These are phyloP conservation scores for Clathrospora elynae DNA, from an alignment of 2,329 filamentous ascomycete genomes.

Conservation along the genomic window DNA sequence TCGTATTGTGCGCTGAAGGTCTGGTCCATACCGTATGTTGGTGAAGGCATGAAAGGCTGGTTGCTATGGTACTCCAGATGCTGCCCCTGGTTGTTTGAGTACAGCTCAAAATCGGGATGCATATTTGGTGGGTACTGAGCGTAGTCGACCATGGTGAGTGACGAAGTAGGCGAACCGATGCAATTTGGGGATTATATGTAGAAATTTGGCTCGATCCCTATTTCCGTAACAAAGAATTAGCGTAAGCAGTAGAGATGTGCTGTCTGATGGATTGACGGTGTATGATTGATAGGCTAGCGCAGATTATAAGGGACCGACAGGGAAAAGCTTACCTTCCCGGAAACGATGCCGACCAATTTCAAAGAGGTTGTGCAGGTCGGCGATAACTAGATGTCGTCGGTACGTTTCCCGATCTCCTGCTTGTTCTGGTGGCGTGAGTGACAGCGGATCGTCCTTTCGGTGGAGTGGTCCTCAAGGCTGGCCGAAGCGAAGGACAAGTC, in stretches of 20 bases:
- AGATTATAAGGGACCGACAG: slow-evolving; percentile 33
- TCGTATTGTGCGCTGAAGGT: slow-evolving; percentile 48
- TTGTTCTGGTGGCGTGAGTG: slow-evolving; percentile 24
- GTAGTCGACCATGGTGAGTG: slow-evolving; percentile 46
- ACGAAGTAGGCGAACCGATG: slow-evolving; percentile 11
- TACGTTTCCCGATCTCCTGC: slow-evolving; percentile 34
- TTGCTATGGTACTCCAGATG: slow-evolving; percentile 39
- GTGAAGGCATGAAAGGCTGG: slow-evolving; percentile 38
- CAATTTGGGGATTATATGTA: slow-evolving; percentile 17
- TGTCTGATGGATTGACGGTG: slow-evolving; percentile 16
- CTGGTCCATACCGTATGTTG: slow-evolving; percentile 39
- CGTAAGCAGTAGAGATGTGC: slow-evolving; percentile 30
- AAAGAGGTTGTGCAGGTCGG: slow-evolving; percentile 38
- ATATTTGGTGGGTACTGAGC: slow-evolving; percentile 38
- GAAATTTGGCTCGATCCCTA: slow-evolving; percentile 25
- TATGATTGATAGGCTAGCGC: slow-evolving; percentile 26
- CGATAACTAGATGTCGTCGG: slow-evolving; percentile 29
- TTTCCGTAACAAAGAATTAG: slow-evolving; percentile 31
- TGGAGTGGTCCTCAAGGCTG: slow-evolving; percentile 30
- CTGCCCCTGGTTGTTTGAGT: slow-evolving; percentile 41
- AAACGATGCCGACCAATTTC: slow-evolving; percentile 31
- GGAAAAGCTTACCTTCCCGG: slow-evolving; percentile 43
- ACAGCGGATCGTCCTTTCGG: slow-evolving; percentile 32
- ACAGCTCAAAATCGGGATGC: slow-evolving; percentile 48
- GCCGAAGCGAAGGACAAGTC: slow-evolving; percentile 34